phyloP scores from a whole-genome alignment of 768 basidiomycete genomes.

The Boletus edulis region DNA sequence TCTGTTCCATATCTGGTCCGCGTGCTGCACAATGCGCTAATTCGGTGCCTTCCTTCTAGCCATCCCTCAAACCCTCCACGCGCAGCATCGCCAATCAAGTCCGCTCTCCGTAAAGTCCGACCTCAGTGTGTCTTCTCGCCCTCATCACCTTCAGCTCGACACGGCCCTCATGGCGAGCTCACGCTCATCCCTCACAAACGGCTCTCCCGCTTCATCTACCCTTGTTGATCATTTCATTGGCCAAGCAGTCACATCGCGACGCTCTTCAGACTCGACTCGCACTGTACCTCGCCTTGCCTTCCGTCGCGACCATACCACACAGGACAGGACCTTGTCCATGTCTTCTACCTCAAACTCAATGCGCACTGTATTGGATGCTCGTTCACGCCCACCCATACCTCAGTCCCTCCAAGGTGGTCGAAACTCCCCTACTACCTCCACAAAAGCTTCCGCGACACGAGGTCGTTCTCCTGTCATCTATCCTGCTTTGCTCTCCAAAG shows the following conservation, averaged over 20 bases:
- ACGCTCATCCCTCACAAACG: slow-evolving; percentile 41
- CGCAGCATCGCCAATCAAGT: slow-evolving; percentile 31
- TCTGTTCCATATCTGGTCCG: slow-evolving; percentile 28
- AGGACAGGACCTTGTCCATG: slow-evolving; percentile 78
- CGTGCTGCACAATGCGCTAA: slow-evolving; percentile 28
- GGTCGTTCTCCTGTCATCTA: slow-evolving; percentile 75
- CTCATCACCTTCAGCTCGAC: slow-evolving; percentile 60
- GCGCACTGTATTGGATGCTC: slow-evolving; percentile 43
- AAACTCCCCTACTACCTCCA: slow-evolving; percentile 34
- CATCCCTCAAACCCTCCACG: slow-evolving; percentile 22
- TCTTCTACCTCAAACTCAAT: slow-evolving; percentile 56
- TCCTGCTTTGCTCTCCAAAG: slow-evolving; percentile 93
- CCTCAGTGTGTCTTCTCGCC: slow-evolving; percentile 35
- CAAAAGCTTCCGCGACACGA: slow-evolving; percentile 39
- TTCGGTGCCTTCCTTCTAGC: slow-evolving; percentile 23
- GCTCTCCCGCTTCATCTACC: slow-evolving; percentile 45
- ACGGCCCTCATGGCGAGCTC: slow-evolving; percentile 42
- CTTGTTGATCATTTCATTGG: slow-evolving; percentile 34
- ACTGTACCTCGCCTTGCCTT: slow-evolving; percentile 52
- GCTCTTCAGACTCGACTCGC: slow-evolving; percentile 70
- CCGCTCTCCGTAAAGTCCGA: slow-evolving; percentile 41
- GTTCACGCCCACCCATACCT: slow-evolving; percentile 35
- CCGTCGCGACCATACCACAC: slow-evolving; percentile 57
- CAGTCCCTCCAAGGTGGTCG: slow-evolving; percentile 39
- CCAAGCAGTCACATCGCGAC: slow-evolving; percentile 37